Evolutionary conservation across 1,284 basidiomycete species (phyloP).

Genomic region (Irpex rosettiformis): DNA sequence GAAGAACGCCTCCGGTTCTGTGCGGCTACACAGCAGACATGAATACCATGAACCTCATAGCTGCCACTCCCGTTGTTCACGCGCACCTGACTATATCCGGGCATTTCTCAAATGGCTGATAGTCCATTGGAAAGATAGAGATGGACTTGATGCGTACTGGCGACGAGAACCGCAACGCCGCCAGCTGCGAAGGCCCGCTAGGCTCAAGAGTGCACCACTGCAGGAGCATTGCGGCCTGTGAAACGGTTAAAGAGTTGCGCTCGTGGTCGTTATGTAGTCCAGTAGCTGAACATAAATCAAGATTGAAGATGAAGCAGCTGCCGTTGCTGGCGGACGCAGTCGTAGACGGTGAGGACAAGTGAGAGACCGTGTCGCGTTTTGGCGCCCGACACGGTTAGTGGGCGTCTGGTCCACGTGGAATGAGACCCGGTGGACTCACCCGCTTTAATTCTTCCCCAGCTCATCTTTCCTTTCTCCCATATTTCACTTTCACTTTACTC

Average conservation of each 20-base stretch:
- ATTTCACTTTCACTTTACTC: slow-evolving; percentile 9
- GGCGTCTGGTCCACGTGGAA: not conserved
- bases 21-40: slow-evolving; percentile 42
- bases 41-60: too few species aligned
- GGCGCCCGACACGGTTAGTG: not conserved
- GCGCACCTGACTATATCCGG: slow-evolving; percentile 64
- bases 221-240: slow-evolving; percentile 46
- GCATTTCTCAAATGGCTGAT: slow-evolving; percentile 55
- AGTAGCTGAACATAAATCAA: too few species aligned
- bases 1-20: slow-evolving; percentile 68
- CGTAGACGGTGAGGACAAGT: not conserved
- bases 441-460: not conserved
- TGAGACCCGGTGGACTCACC: not conserved
- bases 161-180: slow-evolving; percentile 61
- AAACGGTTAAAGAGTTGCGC: too few species aligned
- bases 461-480: not conserved
- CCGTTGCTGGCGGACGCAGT: not conserved
- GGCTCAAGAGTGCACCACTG: slow-evolving; percentile 69
- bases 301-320: not conserved
- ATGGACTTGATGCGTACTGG: slow-evolving; percentile 62
- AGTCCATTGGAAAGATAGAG: slow-evolving; percentile 58
- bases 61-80: too few species aligned
- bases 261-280: too few species aligned
- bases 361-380: not conserved
- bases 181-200: slow-evolving; percentile 50